phyloP scores from a whole-genome alignment of 306 rosid species.

The Dalbergia cultrata region DNA sequence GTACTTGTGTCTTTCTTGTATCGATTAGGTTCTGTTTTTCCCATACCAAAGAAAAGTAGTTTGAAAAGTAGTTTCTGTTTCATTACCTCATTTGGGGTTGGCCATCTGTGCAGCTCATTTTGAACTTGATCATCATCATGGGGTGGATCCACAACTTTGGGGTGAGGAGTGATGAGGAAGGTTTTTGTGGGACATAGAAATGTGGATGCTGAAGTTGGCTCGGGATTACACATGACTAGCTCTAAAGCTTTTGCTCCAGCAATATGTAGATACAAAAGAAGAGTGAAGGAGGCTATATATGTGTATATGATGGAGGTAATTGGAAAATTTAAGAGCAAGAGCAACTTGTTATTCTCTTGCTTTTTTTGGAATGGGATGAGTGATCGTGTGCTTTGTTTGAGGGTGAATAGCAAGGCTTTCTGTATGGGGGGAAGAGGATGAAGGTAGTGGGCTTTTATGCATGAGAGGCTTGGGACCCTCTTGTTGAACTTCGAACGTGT shows the following conservation, averaged over 20 bases:
- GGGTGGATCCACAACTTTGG: slow-evolving; percentile 46
- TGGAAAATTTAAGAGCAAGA: slow-evolving; percentile 4
- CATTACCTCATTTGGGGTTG: slow-evolving; percentile 84
- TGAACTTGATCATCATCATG: slow-evolving; percentile 42
- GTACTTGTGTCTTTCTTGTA: background rate
- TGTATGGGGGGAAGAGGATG: slow-evolving; percentile 50
- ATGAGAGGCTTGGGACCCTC: slow-evolving; percentile 53
- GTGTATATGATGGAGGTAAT: background rate
- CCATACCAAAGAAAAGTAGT: too few relatives aligned
- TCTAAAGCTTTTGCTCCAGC: background rate
- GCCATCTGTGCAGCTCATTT: slow-evolving; percentile 76
- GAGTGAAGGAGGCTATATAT: background rate
- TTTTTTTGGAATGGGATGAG: slow-evolving; percentile 26
- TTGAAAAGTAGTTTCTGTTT: background rate
- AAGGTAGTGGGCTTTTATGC: slow-evolving; percentile 65
- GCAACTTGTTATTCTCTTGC: background rate
- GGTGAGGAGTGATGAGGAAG: slow-evolving; percentile 53
- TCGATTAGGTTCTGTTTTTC: background rate
- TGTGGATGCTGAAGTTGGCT: slow-evolving; percentile 72
- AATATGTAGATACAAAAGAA: slow-evolving; percentile 22
- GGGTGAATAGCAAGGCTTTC: slow-evolving; percentile 37
- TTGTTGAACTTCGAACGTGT: slow-evolving; percentile 55
- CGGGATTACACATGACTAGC: slow-evolving; percentile 70
- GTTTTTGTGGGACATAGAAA: slow-evolving; percentile 63
- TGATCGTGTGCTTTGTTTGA: slow-evolving; percentile 24